Conservation (phyloP, 2,329 filamentous ascomycete species). For the Fusarium gaditjirri region DNA sequence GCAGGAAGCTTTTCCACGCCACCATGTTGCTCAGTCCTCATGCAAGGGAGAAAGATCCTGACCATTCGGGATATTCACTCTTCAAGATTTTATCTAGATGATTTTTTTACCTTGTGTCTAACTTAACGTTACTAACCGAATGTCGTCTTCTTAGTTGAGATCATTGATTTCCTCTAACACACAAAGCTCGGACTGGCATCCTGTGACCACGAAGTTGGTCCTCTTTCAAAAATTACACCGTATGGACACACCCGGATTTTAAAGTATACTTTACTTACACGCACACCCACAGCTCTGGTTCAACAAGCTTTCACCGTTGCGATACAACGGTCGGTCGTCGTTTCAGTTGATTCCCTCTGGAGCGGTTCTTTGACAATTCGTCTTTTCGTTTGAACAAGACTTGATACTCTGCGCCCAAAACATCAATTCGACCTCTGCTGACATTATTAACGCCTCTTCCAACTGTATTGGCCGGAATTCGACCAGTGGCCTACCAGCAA, state of each 20-base stretch:
- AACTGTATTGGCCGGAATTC: conserved; percentile 26
- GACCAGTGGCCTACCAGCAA: conserved; percentile 35
- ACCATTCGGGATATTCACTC: conserved; percentile 22
- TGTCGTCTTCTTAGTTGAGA: conserved; percentile 25
- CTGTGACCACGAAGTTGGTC: conserved; percentile 31
- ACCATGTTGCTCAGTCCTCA: conserved; percentile 27
- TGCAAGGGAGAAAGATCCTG: conserved; percentile 36
- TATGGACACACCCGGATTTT: conserved; percentile 23
- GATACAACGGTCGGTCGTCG: conserved; percentile 24
- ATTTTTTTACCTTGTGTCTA: conserved; percentile 13
- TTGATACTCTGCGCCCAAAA: background rate
- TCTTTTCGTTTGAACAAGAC: background rate
- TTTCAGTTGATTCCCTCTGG: conserved; percentile 7
- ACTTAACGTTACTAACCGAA: conserved; percentile 31
- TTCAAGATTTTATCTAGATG: conserved; percentile 32
- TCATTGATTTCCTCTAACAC: conserved; percentile 6
- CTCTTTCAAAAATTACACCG: conserved; percentile 2
- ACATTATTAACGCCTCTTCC: conserved; percentile 18
- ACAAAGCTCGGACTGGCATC: conserved; percentile 16
- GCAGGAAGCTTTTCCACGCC: conserved; percentile 24
- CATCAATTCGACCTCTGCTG: conserved; percentile 15
- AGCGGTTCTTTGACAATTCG: background rate
- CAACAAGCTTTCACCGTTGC: conserved; percentile 29
- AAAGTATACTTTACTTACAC: conserved; percentile 17
- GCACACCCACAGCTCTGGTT: conserved; percentile 27